Evolutionary conservation across 2,329 filamentous ascomycete genomes (phyloP).

Genomic region (Penicillium sp.): DNA sequence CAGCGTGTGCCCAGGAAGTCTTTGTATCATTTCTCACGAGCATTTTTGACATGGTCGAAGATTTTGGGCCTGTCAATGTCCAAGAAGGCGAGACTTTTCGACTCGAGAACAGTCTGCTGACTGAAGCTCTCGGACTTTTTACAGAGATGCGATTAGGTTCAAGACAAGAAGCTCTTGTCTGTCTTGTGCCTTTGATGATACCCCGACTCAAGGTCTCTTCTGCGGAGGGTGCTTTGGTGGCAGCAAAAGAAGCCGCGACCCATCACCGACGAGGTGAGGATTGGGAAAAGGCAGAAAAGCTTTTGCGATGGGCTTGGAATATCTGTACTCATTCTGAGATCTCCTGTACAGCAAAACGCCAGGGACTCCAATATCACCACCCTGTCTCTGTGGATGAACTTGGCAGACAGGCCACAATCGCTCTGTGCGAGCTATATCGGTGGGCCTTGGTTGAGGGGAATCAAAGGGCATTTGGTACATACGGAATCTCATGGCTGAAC

Average conservation of each 20-base stretch:
- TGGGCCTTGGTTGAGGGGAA: neutral
- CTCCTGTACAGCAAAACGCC: neutral
- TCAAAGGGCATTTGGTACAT: neutral
- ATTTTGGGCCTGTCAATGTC: neutral
- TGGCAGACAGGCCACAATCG: neutral
- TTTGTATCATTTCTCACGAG: neutral
- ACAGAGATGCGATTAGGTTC: neutral
- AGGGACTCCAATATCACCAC: neutral
- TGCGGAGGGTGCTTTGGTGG: neutral
- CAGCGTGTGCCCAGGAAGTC: neutral
- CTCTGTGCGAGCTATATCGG: neutral
- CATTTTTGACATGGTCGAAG: neutral
- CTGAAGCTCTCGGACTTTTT: neutral
- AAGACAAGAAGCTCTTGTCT: neutral
- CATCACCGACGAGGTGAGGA: neutral
- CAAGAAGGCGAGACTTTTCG: neutral
- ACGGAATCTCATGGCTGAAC: neutral
- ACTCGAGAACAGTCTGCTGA: neutral
- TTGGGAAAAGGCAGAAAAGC: neutral
- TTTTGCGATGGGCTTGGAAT: neutral
- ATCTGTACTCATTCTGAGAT: neutral
- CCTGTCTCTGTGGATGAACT: neutral
- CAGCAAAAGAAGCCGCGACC: neutral
- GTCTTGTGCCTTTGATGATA: neutral
- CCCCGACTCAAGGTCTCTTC: neutral